Conservation (phyloP, 768 basidiomycete genomes). For the Tephrocybe sp. region DNA sequence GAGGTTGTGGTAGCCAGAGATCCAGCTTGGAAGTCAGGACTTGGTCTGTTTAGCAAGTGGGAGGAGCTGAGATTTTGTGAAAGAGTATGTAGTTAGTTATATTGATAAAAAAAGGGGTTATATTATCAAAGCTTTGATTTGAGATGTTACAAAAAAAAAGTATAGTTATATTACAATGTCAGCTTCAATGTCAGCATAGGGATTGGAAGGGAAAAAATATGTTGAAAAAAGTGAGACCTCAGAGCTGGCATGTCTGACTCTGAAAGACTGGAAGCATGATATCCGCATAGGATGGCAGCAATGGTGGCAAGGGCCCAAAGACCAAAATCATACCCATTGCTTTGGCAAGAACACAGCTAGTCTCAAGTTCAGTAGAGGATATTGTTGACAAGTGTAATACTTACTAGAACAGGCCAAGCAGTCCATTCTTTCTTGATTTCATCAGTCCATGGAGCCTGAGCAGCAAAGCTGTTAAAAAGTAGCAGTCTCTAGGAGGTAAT, state of each 20-base stretch:
- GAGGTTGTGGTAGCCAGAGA: background rate
- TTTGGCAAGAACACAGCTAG: conserved; percentile 2
- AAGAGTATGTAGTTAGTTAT: too few relatives aligned
- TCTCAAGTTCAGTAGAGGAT: background rate
- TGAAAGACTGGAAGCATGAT: background rate
- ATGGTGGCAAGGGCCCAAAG: conserved; percentile 13
- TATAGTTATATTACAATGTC: too few relatives aligned
- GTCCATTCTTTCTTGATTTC: conserved; percentile 9
- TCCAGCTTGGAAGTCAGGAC: background rate
- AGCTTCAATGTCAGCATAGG: background rate
- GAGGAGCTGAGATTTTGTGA: background rate
- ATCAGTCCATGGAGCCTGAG: background rate
- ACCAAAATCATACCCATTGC: conserved; percentile 12
- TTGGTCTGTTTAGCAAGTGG: background rate
- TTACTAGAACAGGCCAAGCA: conserved; percentile 3
- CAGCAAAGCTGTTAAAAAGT: conserved; percentile 33
- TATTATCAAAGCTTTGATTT: conserved; percentile 1
- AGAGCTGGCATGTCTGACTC: background rate
- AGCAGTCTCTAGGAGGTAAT: conserved; percentile 12
- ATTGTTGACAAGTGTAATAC: background rate
- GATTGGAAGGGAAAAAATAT: background rate
- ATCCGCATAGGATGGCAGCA: conserved; percentile 4
- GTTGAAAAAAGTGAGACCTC: background rate
- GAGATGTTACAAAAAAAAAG: too few relatives aligned
- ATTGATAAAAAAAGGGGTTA: too few relatives aligned